Base-by-base conservation (phyloP, 208 protist genomes). In the Leishmania braziliensis region DNA sequence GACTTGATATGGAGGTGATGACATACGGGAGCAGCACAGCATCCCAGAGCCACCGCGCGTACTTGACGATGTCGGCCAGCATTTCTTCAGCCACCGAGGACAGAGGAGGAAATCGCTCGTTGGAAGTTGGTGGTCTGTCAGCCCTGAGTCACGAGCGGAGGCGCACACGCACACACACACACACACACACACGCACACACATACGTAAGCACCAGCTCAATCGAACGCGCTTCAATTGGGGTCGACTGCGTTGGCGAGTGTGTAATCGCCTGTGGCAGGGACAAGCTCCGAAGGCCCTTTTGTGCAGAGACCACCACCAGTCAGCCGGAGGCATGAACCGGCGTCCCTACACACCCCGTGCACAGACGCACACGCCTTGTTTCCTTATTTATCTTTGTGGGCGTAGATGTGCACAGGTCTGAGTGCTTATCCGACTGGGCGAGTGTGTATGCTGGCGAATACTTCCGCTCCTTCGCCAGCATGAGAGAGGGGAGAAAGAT, bases 21-120 rank as follows among this genome's bases (percentile, higher is more conserved):
- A 92, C 80, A 50, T 91, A 91, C 16, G 91, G 85, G 33, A 92
- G 78, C 51, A 93, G n/a, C 33, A 92, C 80, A 10, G 82, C 77
- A 5, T 86, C 65, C 87, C 91, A 94, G 9, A 91, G 75, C 82
- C 89, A 88, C 20, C 85, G 85, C 12, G 85, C 8, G 71, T 84
- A 85, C 36, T 73, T 56, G 20, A 87, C 46, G 16, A 90, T 58
- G 9, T 81, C 84, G 48, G 68, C 60, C n/a, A 88, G 43, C 87
- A 90, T 87, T 2, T 54, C 8, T 4, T 20, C 36, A 62, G n/a
- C 14, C 29, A 43, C 72, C n/a, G 46, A 33, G 46, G 20, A 29
- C 9, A 5, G 5, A 33, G 29, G 68, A 54, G 46, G 1, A 54
- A 23, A 73, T 73, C 39, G 5, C 43, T 73, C 23, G 6, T 26